These are phyloP conservation scores for Nidularia pulvinata DNA, from an alignment of 768 basidiomycete species.

Conservation along the genomic window DNA sequence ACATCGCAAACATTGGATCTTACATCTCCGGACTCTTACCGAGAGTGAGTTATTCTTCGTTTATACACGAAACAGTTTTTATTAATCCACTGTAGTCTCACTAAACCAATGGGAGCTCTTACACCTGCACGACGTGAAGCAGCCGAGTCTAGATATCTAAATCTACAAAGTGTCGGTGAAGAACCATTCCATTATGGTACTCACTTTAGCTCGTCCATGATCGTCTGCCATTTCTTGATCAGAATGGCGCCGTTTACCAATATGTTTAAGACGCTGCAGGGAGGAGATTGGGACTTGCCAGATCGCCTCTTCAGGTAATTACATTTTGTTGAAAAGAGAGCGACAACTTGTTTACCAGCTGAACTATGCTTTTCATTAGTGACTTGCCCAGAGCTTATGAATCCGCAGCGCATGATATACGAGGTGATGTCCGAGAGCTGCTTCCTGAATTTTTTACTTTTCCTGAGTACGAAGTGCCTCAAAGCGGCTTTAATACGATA, in stretches of 20 bases:
- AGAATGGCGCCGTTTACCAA: conserved; percentile 88
- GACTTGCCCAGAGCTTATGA: conserved; percentile 81
- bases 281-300: conserved; percentile 94
- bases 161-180: conserved; percentile 79
- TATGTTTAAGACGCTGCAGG: conserved; percentile 94
- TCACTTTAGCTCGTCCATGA: conserved; percentile 97
- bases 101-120: conserved; percentile 90
- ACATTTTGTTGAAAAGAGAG: too few relatives aligned
- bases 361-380: conserved; percentile 28
- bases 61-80: neutral
- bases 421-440: conserved; percentile 92
- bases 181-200: conserved; percentile 93
- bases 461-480: conserved; percentile 53
- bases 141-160: conserved; percentile 73
- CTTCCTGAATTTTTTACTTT: conserved; percentile 89
- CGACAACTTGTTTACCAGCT: neutral
- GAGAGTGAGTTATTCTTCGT: conserved; percentile 55
- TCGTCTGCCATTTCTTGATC: conserved; percentile 93
- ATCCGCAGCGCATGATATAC: conserved; percentile 82
- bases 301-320: conserved; percentile 77
- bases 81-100: conserved; percentile 45
- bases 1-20: conserved; percentile 69
- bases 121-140: conserved; percentile 74
- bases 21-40: conserved; percentile 55
- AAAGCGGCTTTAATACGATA: neutral